Percentiles rank a stretch among this genome's conserved stretches.
These are phyloP conservation scores for Xylariales sp. DNA, from an alignment of 2,329 filamentous ascomycete species.

Conservation along the genomic window DNA sequence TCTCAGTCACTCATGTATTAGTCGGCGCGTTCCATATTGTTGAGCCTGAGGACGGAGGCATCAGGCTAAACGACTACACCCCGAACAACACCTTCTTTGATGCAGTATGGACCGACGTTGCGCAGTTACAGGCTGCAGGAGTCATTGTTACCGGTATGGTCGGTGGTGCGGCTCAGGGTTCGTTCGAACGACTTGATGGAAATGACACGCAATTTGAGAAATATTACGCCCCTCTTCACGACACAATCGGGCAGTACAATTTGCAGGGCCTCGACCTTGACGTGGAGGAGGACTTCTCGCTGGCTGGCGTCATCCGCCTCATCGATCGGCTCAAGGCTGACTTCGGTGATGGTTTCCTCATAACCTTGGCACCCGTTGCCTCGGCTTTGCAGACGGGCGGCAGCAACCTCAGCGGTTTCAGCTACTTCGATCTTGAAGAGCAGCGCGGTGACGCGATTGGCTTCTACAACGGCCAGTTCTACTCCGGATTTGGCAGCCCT, in stretches of 20 bases:
- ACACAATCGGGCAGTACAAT: constrained; percentile 55
- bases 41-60: constrained; percentile 56
- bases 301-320: constrained; percentile 60
- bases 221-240: constrained; percentile 66
- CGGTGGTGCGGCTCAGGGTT: constrained; percentile 76
- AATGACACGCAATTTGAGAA: constrained; percentile 58
- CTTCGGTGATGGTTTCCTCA: constrained; percentile 66
- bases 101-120: constrained; percentile 74
- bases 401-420: constrained; percentile 73
- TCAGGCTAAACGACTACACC: constrained; percentile 76
- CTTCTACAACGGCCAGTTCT: constrained; percentile 93
- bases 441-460: constrained; percentile 61
- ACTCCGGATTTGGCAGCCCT: constrained; percentile 76
- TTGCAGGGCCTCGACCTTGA: constrained; percentile 74
- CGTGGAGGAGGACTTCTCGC: constrained; percentile 71
- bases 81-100: constrained; percentile 64
- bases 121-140: constrained; percentile 64
- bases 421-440: constrained; percentile 70
- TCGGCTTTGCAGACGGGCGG: constrained; percentile 56
- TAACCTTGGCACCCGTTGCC: constrained; percentile 78
- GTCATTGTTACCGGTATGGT: constrained; percentile 83
- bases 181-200: constrained; percentile 57
- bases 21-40: constrained; percentile 85
- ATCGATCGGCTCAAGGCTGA: constrained; percentile 64
- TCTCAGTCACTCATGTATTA: constrained; percentile 72